These are phyloP conservation scores for Phytophthora idaei DNA, from an alignment of 352 stramenopile genomes.

Conservation along the genomic window DNA sequence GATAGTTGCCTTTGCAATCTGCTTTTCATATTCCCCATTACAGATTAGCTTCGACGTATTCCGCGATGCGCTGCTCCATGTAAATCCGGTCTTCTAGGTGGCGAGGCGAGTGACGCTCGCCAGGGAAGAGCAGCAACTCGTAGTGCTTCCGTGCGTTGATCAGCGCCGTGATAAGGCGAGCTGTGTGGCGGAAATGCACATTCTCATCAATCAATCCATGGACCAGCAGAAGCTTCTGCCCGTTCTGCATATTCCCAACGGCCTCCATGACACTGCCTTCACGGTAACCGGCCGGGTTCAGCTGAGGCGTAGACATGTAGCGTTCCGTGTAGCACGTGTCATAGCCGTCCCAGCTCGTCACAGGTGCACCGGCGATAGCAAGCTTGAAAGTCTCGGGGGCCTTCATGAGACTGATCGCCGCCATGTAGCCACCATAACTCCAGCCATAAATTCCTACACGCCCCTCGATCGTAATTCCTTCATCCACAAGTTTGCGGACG, in stretches of 20 bases:
- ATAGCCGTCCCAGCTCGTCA: constrained; percentile 98
- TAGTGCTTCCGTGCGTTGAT: constrained; percentile 96
- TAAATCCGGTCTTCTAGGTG: constrained; percentile 93
- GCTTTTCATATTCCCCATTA: constrained; percentile 41
- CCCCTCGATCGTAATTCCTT: constrained; percentile 89
- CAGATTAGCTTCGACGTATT: constrained; percentile 83
- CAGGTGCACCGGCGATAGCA: constrained; percentile 95
- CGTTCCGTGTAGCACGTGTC: constrained; percentile 99
- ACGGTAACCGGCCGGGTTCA: constrained; percentile 93
- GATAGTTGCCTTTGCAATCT: constrained; percentile 10
- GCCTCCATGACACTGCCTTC: constrained; percentile 93
- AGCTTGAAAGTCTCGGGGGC: constrained; percentile 95
- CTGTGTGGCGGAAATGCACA: constrained; percentile 98
- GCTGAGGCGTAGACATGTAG: constrained; percentile 96
- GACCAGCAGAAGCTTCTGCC: constrained; percentile 94
- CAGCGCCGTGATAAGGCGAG: constrained; percentile 95
- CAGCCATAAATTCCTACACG: constrained; percentile 97
- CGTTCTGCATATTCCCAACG: constrained; percentile 89
- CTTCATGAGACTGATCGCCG: constrained; percentile 96
- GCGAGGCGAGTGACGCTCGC: constrained; percentile 96
- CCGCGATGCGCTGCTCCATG: constrained; percentile 94
- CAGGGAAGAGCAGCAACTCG: constrained; percentile 96
- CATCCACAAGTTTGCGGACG: constrained; percentile 76
- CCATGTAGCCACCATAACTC: constrained; percentile 98
- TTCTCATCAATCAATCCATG: constrained; percentile 99